Evolutionary conservation across 495 filamentous ascomycete genomes (phyloP).

Genomic region (Lasiosphaeriaceae sp.): DNA sequence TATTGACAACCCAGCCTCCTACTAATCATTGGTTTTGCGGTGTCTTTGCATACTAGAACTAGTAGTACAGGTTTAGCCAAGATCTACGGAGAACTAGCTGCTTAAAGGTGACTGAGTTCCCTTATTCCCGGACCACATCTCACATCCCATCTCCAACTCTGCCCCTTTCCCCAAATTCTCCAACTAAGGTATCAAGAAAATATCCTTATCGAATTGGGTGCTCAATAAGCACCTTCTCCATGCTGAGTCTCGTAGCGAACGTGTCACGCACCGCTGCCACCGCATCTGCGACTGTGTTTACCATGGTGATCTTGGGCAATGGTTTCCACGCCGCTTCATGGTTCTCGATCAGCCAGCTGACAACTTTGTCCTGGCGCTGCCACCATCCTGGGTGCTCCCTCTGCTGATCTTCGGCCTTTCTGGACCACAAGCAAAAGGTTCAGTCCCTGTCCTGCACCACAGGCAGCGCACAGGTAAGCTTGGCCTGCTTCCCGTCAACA

Average conservation of each 20-base stretch:
- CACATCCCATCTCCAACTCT: too few relatives aligned
- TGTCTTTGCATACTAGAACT: too few relatives aligned
- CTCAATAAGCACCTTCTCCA: constrained; percentile 12
- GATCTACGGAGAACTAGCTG: too few relatives aligned
- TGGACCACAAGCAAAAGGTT: constrained; percentile 9
- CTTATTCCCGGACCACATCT: too few relatives aligned
- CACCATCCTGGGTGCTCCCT: constrained; percentile 8
- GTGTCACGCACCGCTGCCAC: constrained; percentile 1
- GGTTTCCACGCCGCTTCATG: constrained; percentile 7
- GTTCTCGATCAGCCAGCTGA: constrained; percentile 11
- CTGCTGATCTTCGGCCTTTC: not conserved
- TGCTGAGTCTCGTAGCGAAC: constrained; percentile 4
- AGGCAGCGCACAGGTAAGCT: constrained; percentile 3
- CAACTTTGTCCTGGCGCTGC: constrained; percentile 10
- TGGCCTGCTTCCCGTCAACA: not conserved
- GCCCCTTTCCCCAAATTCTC: too few relatives aligned
- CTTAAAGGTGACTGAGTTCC: too few relatives aligned
- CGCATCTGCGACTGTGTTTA: constrained; percentile 1
- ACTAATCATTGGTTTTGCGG: too few relatives aligned
- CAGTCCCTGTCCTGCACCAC: constrained; percentile 10
- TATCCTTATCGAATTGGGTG: constrained; percentile 8
- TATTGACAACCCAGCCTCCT: too few relatives aligned
- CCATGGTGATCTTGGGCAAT: constrained; percentile 3
- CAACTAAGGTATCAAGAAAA: too few relatives aligned
- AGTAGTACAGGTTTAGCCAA: too few relatives aligned